phyloP scores from a whole-genome alignment of 202 grass and related monocot genomes.

The Setaria viridis region DNA sequence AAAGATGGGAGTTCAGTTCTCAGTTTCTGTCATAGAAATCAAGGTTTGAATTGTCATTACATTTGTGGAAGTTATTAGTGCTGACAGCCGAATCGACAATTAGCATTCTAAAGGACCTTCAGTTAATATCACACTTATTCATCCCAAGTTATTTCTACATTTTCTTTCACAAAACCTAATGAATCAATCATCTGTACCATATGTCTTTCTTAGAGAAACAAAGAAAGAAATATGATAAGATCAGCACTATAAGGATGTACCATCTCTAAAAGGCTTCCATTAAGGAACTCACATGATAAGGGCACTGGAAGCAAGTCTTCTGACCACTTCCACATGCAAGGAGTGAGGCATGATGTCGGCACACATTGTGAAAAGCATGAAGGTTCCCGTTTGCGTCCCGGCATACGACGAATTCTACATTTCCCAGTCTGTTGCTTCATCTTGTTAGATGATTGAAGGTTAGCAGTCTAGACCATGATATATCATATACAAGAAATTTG shows the following conservation, averaged over 20 bases:
- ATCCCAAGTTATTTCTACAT: not conserved
- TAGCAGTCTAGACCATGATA: constrained; percentile 30
- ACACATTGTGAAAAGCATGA: constrained; percentile 92
- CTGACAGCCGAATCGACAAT: not conserved
- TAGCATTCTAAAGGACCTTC: not conserved
- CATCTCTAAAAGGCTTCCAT: constrained; percentile 14
- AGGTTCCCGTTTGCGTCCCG: constrained; percentile 70
- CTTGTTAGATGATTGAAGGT: constrained; percentile 54
- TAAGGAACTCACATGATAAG: constrained; percentile 87
- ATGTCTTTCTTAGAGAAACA: not conserved
- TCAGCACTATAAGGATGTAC: not conserved
- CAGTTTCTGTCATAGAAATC: not conserved
- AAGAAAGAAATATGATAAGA: not conserved
- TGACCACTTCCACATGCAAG: constrained; percentile 81
- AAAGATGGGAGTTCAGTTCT: not conserved
- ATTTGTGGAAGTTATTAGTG: not conserved
- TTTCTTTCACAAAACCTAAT: not conserved
- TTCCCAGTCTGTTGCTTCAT: constrained; percentile 74
- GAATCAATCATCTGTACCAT: not conserved
- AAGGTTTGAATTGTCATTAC: not conserved
- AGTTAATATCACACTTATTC: not conserved
- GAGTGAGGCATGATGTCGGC: constrained; percentile 86
- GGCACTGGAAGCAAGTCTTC: constrained; percentile 93
- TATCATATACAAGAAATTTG: not conserved
- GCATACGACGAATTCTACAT: constrained; percentile 83